Conservation (phyloP, 1,284 basidiomycete genomes). For the Mycena sp. region DNA sequence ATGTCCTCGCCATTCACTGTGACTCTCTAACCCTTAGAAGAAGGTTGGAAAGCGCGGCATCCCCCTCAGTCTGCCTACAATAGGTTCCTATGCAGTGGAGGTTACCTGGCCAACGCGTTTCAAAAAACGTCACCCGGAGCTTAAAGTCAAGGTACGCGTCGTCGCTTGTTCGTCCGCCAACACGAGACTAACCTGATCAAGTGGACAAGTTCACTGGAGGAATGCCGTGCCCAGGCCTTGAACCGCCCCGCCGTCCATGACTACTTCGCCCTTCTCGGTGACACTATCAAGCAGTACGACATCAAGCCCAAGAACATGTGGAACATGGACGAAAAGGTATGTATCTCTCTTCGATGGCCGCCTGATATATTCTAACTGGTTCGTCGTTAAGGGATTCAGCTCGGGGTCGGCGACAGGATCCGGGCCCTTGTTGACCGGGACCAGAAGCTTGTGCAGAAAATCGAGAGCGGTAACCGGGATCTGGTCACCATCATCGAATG, state of each 20-base stretch:
- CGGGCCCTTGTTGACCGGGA: conserved; percentile 8
- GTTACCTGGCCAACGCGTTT: conserved; percentile 23
- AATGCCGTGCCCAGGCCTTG: conserved; percentile 22
- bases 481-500: too few relatives aligned
- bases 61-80: conserved; percentile 3
- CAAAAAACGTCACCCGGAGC: conserved; percentile 10
- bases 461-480: too few relatives aligned
- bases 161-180: background rate
- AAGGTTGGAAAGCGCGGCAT: too few relatives aligned
- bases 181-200: background rate
- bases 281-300: too few relatives aligned
- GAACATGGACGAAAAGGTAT: conserved; percentile 39
- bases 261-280: too few relatives aligned
- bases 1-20: background rate
- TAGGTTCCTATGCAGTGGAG: conserved; percentile 12
- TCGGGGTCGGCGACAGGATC: conserved; percentile 11
- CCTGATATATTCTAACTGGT: background rate
- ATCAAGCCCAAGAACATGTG: conserved; percentile 30
- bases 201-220: conserved; percentile 14
- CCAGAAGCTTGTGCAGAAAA: too few relatives aligned
- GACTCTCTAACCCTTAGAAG: background rate
- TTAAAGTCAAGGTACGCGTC: conserved; percentile 16
- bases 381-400: conserved; percentile 10
- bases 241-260: too few relatives aligned
- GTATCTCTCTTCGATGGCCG: background rate